Evolutionary conservation across 2,329 filamentous ascomycete genomes (phyloP).

Genomic region (Aspergillus phoenicis): DNA sequence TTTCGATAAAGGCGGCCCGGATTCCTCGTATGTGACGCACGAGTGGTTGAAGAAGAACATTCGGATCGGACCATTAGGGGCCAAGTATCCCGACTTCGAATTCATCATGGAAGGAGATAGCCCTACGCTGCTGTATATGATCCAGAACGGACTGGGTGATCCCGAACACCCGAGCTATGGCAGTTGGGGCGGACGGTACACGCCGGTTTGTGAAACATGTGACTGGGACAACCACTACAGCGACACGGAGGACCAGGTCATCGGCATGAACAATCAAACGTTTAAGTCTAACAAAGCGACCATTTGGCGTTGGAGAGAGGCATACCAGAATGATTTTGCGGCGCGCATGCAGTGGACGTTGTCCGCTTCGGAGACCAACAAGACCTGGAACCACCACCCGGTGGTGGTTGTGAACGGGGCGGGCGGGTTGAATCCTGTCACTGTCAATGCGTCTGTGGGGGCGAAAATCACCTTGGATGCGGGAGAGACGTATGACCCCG

Average conservation of each 20-base stretch:
- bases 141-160: slow-evolving; percentile 47
- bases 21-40: slow-evolving; percentile 52
- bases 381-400: slow-evolving; percentile 25
- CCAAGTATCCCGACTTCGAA: slow-evolving; percentile 50
- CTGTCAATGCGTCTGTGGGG: neutral
- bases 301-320: slow-evolving; percentile 57
- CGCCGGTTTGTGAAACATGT: slow-evolving; percentile 21
- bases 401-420: slow-evolving; percentile 23
- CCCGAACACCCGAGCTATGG: slow-evolving; percentile 46
- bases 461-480: neutral
- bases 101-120: slow-evolving; percentile 59
- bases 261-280: slow-evolving; percentile 36
- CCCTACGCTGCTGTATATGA: slow-evolving; percentile 45
- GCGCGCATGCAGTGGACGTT: slow-evolving; percentile 53
- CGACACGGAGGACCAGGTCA: slow-evolving; percentile 39
- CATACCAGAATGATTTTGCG: slow-evolving; percentile 56
- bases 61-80: slow-evolving; percentile 54
- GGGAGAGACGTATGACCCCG: slow-evolving; percentile 5
- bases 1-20: slow-evolving; percentile 53
- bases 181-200: slow-evolving; percentile 48
- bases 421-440: slow-evolving; percentile 1
- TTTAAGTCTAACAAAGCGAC: slow-evolving; percentile 50
- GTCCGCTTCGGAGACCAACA: slow-evolving; percentile 16
- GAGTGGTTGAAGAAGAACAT: slow-evolving; percentile 58
- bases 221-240: slow-evolving; percentile 27